Evolutionary conservation across 768 basidiomycete species (phyloP).

Genomic region (Russula compacta): DNA sequence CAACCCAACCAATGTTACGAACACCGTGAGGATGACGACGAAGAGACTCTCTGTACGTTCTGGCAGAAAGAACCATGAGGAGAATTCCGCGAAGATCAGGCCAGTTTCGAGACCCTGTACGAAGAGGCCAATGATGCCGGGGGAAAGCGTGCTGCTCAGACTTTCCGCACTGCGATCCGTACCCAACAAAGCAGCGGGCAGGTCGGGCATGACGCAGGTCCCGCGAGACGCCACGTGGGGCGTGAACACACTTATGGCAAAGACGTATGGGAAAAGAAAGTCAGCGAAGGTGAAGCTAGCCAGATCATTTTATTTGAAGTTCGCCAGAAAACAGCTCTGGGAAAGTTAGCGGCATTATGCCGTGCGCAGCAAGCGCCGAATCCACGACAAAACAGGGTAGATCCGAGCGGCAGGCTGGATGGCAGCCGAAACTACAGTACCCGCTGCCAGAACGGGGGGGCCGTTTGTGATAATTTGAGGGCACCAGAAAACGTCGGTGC

Average conservation of each 20-base stretch:
- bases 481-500: too few species aligned
- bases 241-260: not conserved
- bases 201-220: not conserved
- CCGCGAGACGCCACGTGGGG: too few species aligned
- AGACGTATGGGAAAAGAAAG: not conserved
- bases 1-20: slow-evolving; percentile 1
- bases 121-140: slow-evolving; percentile 5
- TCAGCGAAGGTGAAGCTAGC: not conserved
- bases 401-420: too few species aligned
- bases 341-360: too few species aligned
- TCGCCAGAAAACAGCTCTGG: too few species aligned
- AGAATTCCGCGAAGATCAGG: not conserved
- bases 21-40: not conserved
- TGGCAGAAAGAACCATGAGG: not conserved
- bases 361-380: too few species aligned
- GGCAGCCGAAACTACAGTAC: too few species aligned
- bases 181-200: too few species aligned
- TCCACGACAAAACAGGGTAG: too few species aligned
- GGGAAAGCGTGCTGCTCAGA: not conserved
- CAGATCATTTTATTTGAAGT: too few species aligned
- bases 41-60: not conserved
- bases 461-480: too few species aligned
- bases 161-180: not conserved
- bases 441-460: too few species aligned
- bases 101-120: slow-evolving; percentile 4